Evolutionary conservation across 2,329 filamentous ascomycete species (phyloP).

Genomic region (Nemania abortiva): DNA sequence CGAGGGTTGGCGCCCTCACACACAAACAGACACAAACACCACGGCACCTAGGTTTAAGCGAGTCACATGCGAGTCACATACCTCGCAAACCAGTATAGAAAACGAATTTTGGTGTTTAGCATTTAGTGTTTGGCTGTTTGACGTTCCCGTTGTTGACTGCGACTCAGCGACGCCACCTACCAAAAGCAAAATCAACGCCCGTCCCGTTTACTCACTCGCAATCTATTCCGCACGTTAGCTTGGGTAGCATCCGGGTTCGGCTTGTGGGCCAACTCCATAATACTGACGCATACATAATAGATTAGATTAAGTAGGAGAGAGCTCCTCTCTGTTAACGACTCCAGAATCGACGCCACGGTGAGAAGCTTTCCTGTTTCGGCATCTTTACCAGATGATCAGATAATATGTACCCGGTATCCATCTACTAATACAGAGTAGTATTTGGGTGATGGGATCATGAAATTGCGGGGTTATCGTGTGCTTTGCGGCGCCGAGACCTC

Average conservation of each 20-base stretch:
- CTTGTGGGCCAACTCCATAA: no score
- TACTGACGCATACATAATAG: neutral
- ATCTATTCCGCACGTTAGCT: neutral
- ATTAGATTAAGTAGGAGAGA: neutral
- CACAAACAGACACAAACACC: no score
- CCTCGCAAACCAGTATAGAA: constrained; percentile 1
- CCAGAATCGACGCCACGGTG: neutral
- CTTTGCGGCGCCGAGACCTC: neutral
- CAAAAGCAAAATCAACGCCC: constrained; percentile 1
- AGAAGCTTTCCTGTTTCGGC: neutral
- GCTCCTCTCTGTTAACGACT: no score
- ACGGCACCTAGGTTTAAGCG: neutral
- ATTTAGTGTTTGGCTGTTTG: neutral
- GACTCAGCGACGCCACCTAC: constrained; percentile 6
- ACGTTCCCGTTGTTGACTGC: constrained; percentile 7
- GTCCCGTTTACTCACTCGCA: neutral
- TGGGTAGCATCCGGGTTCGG: neutral
- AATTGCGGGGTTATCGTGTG: constrained; percentile 11
- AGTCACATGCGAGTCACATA: constrained; percentile 21
- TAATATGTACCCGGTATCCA: neutral
- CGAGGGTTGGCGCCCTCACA: neutral
- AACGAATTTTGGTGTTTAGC: neutral
- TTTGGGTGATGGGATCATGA: neutral
- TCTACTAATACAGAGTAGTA: no score
- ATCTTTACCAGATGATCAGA: neutral